Evolutionary conservation across 208 protist genomes (phyloP).

Genomic region (Trypanosomatidae sp.): DNA sequence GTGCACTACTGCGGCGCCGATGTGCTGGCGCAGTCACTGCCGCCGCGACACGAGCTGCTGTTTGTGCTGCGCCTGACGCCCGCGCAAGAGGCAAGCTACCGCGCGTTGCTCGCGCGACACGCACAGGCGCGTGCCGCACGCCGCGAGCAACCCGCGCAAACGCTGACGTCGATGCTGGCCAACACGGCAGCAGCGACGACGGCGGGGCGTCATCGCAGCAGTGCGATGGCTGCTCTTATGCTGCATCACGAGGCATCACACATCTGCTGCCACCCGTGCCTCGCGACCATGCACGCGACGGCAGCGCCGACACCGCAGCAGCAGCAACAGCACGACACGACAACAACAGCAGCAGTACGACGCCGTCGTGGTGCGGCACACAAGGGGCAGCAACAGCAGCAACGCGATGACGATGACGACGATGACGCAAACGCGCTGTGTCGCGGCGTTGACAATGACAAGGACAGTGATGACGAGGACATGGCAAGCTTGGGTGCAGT

Average conservation of each 20-base stretch:
- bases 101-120: constrained; percentile 28
- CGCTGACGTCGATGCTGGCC: not conserved
- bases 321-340: not conserved
- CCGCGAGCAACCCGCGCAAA: not conserved
- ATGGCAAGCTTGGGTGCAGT: too few species aligned
- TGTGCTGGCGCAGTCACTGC: constrained; percentile 49
- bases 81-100: constrained; percentile 59
- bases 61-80: constrained; percentile 49
- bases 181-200: not conserved
- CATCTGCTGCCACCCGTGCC: constrained; percentile 47
- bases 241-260: constrained; percentile 65
- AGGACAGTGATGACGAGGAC: too few species aligned
- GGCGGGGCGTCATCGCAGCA: not conserved
- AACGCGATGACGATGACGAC: too few species aligned
- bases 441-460: too few species aligned
- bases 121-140: constrained; percentile 5
- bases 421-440: too few species aligned
- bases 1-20: constrained; percentile 69
- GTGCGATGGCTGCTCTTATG: constrained; percentile 5
- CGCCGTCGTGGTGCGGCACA: too few species aligned
- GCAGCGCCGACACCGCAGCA: constrained; percentile 1
- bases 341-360: too few species aligned
- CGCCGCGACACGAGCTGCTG: constrained; percentile 44
- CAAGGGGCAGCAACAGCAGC: too few species aligned
- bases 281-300: constrained; percentile 11